Percentiles rank a stretch among this genome's conserved stretches.
These are phyloP conservation scores for Backusella tuberculispora DNA, from an alignment of 192 early-diverging fungal species.

Conservation along the genomic window DNA sequence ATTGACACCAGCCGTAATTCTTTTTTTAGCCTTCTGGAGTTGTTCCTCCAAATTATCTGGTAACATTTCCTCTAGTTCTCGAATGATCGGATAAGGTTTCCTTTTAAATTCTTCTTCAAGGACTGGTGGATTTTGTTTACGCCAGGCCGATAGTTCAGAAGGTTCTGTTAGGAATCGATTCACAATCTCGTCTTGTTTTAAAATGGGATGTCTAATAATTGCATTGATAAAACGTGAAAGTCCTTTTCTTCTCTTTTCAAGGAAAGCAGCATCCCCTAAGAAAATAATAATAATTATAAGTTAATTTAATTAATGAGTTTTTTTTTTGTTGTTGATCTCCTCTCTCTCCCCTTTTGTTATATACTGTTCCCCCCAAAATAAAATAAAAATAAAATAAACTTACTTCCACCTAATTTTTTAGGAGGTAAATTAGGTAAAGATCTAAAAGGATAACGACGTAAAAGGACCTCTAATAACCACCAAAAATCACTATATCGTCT, in stretches of 20 bases:
- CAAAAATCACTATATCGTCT: slow-evolving; percentile 92
- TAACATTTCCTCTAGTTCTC: slow-evolving; percentile 44
- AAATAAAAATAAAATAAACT: slow-evolving; percentile 2
- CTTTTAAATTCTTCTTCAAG: slow-evolving; percentile 62
- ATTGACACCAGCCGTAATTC: slow-evolving; percentile 53
- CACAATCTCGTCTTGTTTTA: slow-evolving; percentile 66
- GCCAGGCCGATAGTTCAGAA: slow-evolving; percentile 62
- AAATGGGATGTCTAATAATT: slow-evolving; percentile 74
- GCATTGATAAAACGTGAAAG: slow-evolving; percentile 74
- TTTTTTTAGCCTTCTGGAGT: slow-evolving; percentile 49
- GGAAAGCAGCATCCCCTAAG: slow-evolving; percentile 67
- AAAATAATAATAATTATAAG: too few species aligned
- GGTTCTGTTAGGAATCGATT: slow-evolving; percentile 70
- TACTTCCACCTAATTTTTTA: slow-evolving; percentile 80
- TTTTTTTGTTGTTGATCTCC: neutral
- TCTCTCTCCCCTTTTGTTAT: neutral
- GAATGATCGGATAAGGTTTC: slow-evolving; percentile 34
- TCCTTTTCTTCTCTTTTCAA: slow-evolving; percentile 72
- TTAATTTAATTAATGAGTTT: neutral
- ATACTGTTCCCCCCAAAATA: neutral
- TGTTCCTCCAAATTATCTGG: slow-evolving; percentile 59
- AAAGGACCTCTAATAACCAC: slow-evolving; percentile 83
- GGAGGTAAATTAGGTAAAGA: slow-evolving; percentile 85
- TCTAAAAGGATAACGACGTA: slow-evolving; percentile 80
- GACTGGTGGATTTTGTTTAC: slow-evolving; percentile 54